Evolutionary conservation across 1,284 basidiomycete species (phyloP).

Genomic region (Ganoderma leucocontextum): DNA sequence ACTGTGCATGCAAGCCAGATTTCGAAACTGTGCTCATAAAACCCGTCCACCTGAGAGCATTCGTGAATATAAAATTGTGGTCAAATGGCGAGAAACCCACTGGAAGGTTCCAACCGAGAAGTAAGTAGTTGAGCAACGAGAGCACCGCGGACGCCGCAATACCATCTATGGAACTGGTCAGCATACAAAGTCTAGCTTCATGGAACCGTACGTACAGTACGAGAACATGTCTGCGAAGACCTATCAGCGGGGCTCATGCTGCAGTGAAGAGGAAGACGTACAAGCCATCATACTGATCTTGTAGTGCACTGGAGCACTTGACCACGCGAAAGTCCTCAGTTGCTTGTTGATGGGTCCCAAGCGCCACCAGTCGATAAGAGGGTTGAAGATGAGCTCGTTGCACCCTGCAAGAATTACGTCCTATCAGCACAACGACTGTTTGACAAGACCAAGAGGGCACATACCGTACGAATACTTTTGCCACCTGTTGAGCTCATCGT

Average conservation of each 20-base stretch:
- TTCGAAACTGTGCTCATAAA: constrained; percentile 76
- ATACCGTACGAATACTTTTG: constrained; percentile 88
- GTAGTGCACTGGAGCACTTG: constrained; percentile 80
- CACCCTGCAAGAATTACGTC: constrained; percentile 49
- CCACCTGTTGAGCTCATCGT: constrained; percentile 87
- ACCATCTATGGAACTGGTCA: constrained; percentile 58
- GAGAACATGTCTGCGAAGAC: constrained; percentile 78
- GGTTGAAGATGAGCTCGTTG: constrained; percentile 83
- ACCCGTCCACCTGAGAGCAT: constrained; percentile 56
- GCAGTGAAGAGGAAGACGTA: constrained; percentile 56
- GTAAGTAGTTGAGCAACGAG: constrained; percentile 76
- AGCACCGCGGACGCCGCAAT: constrained; percentile 73
- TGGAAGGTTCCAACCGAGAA: constrained; percentile 47
- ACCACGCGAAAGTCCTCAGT: constrained; percentile 80
- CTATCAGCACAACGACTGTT: not conserved
- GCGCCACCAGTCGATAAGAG: constrained; percentile 74
- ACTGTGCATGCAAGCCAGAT: constrained; percentile 81
- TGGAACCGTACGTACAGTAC: constrained; percentile 59
- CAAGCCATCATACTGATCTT: constrained; percentile 81
- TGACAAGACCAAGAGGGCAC: constrained; percentile 22
- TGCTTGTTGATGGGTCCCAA: constrained; percentile 82
- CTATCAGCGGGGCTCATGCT: constrained; percentile 26
- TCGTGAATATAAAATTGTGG: not conserved
- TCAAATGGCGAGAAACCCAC: not conserved
- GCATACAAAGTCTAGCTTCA: not conserved